Evolutionary conservation across 2,329 filamentous ascomycete genomes (phyloP).

Genomic region (Diaporthe sp.): DNA sequence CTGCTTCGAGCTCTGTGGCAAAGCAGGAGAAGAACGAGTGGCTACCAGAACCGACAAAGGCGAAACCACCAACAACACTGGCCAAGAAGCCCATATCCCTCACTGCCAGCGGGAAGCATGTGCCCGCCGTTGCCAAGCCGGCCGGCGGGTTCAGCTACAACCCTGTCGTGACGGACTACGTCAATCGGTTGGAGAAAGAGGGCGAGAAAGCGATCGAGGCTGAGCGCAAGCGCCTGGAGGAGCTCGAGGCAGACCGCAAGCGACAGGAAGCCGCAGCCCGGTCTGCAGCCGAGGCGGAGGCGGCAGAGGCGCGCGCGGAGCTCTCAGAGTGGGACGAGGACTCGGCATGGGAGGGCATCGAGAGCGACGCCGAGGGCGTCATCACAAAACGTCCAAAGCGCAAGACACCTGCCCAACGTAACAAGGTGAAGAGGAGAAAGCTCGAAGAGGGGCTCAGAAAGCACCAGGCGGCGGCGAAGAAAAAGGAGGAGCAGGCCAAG

Average conservation of each 20-base stretch:
- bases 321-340: conserved; percentile 85
- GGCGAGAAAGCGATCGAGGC: conserved; percentile 83
- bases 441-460: conserved; percentile 83
- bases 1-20: conserved; percentile 46
- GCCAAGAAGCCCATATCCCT: conserved; percentile 84
- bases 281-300: conserved; percentile 81
- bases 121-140: conserved; percentile 84
- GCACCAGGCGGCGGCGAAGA: conserved; percentile 81
- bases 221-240: conserved; percentile 79
- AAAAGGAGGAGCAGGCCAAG: conserved; percentile 78
- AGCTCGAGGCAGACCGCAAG: conserved; percentile 75
- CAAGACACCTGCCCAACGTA: conserved; percentile 88
- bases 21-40: conserved; percentile 65
- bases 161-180: conserved; percentile 88
- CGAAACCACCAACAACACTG: conserved; percentile 79
- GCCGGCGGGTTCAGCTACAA: conserved; percentile 93
- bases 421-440: conserved; percentile 89
- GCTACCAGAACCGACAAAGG: conserved; percentile 21
- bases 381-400: conserved; percentile 82
- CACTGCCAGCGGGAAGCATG: conserved; percentile 81
- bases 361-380: conserved; percentile 82
- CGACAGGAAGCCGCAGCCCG: conserved; percentile 75
- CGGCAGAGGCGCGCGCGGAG: conserved; percentile 75
- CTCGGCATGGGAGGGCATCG: conserved; percentile 89
- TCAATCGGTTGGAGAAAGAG: conserved; percentile 79